Base-by-base conservation (phyloP, 1,284 basidiomycete genomes). In the Ceratobasidium sp. region DNA sequence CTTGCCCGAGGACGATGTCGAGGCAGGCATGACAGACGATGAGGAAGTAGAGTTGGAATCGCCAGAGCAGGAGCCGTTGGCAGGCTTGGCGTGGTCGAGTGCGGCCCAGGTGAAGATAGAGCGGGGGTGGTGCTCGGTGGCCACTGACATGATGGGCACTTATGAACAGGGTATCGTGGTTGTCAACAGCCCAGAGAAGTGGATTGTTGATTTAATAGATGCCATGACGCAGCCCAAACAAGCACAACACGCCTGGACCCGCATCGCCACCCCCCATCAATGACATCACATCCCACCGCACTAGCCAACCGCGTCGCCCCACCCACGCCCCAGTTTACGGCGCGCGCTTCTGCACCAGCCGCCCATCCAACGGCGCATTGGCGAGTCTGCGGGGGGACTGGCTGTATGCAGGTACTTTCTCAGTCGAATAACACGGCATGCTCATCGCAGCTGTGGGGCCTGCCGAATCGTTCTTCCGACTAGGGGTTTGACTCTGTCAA, bases 21-120 rank as follows among this genome's bases (percentile, higher is more conserved):
- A 62, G 16, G 60, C 30, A 8, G 60, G 45, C 41, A 62, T 62
- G 23, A 34, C 60, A 5, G 57, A 41, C 36, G 57, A 59, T 21
- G 57, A 59, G 10, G 57, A 59, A 12, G 57, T 39, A n/a, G 32
- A 43, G 10, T 30, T 53, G 50, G 50, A 53, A 12, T 43, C 36
- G 18, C 34, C 36, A 59, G 57, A 59, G 10, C 50, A 53, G 4
- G 50, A 53, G 50, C 50, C 50, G 23, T 53, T 53, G 50, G 18
- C 26, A 12, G 36, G 36, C 10, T 41, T 39, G 57, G 10, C 21
- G 57, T 16, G 57, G 16, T 59, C 34, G n/a, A 28, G 21, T 21
- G 21, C 36, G 36, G 23, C n/a, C 57, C 57, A 41, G n/a, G 36
- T 30, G n/a, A 41, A 41, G 57, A 39, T 21, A 43, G 57, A 16